Evolutionary conservation across 306 rosid species (phyloP), one percentile per base, ranked within the genome.

Genomic region (Vicia faba): DNA sequence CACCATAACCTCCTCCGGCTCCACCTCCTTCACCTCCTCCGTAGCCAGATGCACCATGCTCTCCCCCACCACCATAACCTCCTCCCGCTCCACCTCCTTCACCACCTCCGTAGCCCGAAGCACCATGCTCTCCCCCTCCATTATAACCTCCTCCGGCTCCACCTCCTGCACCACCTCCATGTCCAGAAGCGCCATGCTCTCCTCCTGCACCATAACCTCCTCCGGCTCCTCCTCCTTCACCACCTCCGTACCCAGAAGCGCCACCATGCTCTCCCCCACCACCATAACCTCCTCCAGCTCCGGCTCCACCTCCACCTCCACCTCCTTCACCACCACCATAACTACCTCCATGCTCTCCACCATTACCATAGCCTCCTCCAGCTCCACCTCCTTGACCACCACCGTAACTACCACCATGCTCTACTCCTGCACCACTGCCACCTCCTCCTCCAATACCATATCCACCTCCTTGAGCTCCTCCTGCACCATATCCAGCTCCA

Each of bases 151-250:
- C 79, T 1, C 79, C 79, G 1, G 68, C 78, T 14, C 73, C 86
- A 48, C 39, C 67, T 3, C 67, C 73, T 8, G 18, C 2, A 3
- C 79, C 79, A 7, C 72, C 67, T 29, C 74, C 70, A 36, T 79
- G 29, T 5, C 67, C 80, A n/a, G n/a, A n/a, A 38, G 16, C 60
- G 4, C 73, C 73, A n/a, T 36, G 62, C 11, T 85, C 83, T 11
- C 85, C 88, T 0, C 80, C 83, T 11, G 31, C 65, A 11, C 81
- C 72, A 36, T 19, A 4, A 1, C 89, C 85, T 7, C 86, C 90
- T 0, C 82, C 83, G 28, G 66, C 78, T 16, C 56, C 74, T 8
- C 66, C 56, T 18, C 77, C 77, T 1, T 50, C 50, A 36, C 75
- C 70, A 10, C 59, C 55, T 1, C 81, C 76, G 75, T 83, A 76